These are phyloP conservation scores for Cyberlindnera petersonii DNA, from an alignment of 805 yeast genomes.

Conservation along the genomic window DNA sequence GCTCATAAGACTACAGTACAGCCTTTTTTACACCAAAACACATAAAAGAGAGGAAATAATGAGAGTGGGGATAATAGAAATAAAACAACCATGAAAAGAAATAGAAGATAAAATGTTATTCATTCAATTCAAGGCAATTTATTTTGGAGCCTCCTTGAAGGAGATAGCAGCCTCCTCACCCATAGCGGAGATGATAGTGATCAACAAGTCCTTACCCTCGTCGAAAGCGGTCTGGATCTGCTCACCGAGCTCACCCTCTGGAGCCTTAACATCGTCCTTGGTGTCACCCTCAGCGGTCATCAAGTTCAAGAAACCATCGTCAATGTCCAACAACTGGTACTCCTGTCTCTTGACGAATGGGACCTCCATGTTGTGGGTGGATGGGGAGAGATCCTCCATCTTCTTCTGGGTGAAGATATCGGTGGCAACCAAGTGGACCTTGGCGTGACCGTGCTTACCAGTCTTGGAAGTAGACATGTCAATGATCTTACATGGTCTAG, in stretches of 20 bases:
- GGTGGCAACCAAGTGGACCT: constrained; percentile 98
- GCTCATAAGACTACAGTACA: background rate
- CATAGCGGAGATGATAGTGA: constrained; percentile 97
- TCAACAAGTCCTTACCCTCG: constrained; percentile 96
- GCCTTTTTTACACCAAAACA: background rate
- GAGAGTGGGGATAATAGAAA: background rate
- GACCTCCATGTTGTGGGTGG: constrained; percentile 99
- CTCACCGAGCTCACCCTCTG: constrained; percentile 98
- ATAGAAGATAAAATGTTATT: background rate
- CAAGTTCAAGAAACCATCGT: constrained; percentile 94
- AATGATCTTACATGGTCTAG: constrained; percentile 99
- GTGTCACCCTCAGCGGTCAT: constrained; percentile 98
- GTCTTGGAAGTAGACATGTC: constrained; percentile 99
- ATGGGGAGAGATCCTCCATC: constrained; percentile 99
- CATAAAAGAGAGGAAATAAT: background rate
- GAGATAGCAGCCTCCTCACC: constrained; percentile 99
- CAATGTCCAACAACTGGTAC: constrained; percentile 96
- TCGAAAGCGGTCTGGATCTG: constrained; percentile 89
- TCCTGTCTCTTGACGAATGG: constrained; percentile 96
- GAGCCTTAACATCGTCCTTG: constrained; percentile 98
- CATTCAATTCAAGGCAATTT: constrained; percentile 1
- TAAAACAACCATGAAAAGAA: background rate
- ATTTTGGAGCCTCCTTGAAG: constrained; percentile 96
- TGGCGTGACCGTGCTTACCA: constrained; percentile 99
- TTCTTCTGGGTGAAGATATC: constrained; percentile 99